Conservation (phyloP, 2,329 filamentous ascomycete genomes). For the Hypoxylon sp. region DNA sequence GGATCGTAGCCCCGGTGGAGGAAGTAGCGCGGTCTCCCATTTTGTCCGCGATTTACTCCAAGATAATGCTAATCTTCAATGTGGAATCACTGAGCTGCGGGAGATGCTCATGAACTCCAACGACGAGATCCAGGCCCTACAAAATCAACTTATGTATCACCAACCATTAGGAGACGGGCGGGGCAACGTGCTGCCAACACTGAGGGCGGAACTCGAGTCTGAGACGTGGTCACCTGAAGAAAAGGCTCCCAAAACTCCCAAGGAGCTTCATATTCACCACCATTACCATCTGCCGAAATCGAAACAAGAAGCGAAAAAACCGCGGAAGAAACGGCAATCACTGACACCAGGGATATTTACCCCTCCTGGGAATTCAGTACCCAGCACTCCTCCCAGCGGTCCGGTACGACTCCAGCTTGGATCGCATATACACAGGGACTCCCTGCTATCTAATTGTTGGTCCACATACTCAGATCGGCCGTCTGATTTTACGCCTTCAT, state of each 20-base stretch:
- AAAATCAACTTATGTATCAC: constrained; percentile 85
- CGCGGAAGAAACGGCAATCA: constrained; percentile 80
- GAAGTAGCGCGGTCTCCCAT: constrained; percentile 85
- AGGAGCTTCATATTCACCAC: constrained; percentile 92
- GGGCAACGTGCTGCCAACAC: constrained; percentile 63
- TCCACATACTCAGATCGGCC: constrained; percentile 73
- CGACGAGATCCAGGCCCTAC: constrained; percentile 89
- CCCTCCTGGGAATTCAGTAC: constrained; percentile 61
- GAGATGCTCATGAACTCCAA: constrained; percentile 94
- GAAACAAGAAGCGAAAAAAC: constrained; percentile 72
- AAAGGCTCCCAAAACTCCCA: constrained; percentile 65
- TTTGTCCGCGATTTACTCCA: constrained; percentile 96
- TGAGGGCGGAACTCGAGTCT: constrained; percentile 79
- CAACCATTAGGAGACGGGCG: constrained; percentile 73
- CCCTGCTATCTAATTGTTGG: constrained; percentile 71
- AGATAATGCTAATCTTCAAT: constrained; percentile 94
- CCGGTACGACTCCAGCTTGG: constrained; percentile 58
- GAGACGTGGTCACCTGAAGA: constrained; percentile 56
- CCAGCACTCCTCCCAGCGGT: constrained; percentile 60
- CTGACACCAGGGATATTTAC: constrained; percentile 74
- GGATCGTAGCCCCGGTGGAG: constrained; percentile 69
- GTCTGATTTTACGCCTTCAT: constrained; percentile 77
- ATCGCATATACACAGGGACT: constrained; percentile 63
- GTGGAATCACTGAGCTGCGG: constrained; percentile 90
- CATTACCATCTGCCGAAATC: constrained; percentile 82